phyloP scores from a whole-genome alignment of 129 eudicot species.

The Flaveria brownii region DNA sequence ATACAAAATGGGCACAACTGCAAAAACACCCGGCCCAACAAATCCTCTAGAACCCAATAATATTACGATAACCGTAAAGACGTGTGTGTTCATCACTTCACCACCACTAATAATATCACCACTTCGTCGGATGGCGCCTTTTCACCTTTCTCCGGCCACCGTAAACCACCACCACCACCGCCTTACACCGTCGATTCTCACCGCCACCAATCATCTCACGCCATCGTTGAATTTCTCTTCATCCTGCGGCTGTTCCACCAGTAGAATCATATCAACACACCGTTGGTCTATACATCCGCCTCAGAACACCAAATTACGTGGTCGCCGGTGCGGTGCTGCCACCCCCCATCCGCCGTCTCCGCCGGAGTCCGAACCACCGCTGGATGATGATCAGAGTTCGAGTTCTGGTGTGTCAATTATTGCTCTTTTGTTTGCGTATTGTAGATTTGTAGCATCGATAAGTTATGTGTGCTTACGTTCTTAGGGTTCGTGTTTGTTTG shows the following conservation, averaged over 20 bases:
- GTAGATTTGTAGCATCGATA: not conserved
- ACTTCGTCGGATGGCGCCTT: slow-evolving; percentile 30
- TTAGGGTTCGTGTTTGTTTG: slow-evolving; percentile 17
- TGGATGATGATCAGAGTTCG: slow-evolving; percentile 29
- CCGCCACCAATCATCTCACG: not conserved
- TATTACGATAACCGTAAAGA: not conserved
- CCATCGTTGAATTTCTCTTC: not conserved
- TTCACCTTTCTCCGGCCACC: slow-evolving; percentile 32
- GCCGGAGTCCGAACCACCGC: slow-evolving; percentile 36
- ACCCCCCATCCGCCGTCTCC: slow-evolving; percentile 34
- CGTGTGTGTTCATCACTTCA: not conserved
- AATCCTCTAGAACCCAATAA: too few relatives aligned
- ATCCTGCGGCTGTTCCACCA: slow-evolving; percentile 2
- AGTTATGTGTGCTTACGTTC: not conserved
- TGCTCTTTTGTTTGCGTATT: not conserved
- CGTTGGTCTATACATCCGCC: slow-evolving; percentile 19
- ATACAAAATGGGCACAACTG: too few relatives aligned
- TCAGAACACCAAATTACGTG: slow-evolving; percentile 1
- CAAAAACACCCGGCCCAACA: too few relatives aligned
- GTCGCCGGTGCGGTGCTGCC: slow-evolving; percentile 33
- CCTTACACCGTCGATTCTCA: slow-evolving; percentile 14
- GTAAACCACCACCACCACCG: slow-evolving; percentile 21
- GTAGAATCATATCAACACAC: not conserved
- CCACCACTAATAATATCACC: slow-evolving; percentile 23
- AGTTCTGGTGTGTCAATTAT: slow-evolving; percentile 17